These are phyloP conservation scores for Kwoniella europaea DNA, from an alignment of 768 basidiomycete species.

Conservation along the genomic window DNA sequence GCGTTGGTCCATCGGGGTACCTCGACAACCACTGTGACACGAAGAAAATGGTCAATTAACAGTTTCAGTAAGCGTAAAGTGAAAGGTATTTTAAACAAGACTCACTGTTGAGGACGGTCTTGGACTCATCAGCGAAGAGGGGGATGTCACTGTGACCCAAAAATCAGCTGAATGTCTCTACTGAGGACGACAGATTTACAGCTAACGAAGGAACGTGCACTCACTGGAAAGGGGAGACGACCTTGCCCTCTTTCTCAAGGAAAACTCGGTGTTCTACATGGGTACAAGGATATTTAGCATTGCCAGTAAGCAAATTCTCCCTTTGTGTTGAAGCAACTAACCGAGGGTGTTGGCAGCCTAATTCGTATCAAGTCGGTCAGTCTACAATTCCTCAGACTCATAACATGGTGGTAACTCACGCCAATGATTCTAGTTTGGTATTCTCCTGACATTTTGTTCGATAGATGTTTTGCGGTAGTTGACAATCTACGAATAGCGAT, in stretches of 20 bases:
- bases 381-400: not conserved
- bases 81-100: constrained; percentile 31
- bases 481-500: constrained; percentile 37
- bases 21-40: constrained; percentile 52
- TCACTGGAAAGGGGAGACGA: constrained; percentile 59
- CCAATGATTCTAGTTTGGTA: constrained; percentile 49
- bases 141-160: constrained; percentile 83
- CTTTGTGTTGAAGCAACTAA: too few species aligned
- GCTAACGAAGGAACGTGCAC: constrained; percentile 18
- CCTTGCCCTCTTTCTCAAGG: constrained; percentile 85
- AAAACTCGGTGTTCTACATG: constrained; percentile 86
- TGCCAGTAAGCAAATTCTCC: too few species aligned
- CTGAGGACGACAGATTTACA: not conserved
- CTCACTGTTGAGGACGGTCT: constrained; percentile 97
- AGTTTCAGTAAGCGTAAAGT: not conserved
- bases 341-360: constrained; percentile 89
- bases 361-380: not conserved
- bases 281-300: too few species aligned
- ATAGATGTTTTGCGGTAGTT: constrained; percentile 13
- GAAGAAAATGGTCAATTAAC: not conserved
- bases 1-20: constrained; percentile 98
- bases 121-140: constrained; percentile 93
- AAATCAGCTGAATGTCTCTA: not conserved
- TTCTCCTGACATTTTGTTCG: constrained; percentile 33
- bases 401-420: constrained; percentile 28